Conservation (phyloP, 2,329 filamentous ascomycete genomes). For the Emergomyces pasteurianus region DNA sequence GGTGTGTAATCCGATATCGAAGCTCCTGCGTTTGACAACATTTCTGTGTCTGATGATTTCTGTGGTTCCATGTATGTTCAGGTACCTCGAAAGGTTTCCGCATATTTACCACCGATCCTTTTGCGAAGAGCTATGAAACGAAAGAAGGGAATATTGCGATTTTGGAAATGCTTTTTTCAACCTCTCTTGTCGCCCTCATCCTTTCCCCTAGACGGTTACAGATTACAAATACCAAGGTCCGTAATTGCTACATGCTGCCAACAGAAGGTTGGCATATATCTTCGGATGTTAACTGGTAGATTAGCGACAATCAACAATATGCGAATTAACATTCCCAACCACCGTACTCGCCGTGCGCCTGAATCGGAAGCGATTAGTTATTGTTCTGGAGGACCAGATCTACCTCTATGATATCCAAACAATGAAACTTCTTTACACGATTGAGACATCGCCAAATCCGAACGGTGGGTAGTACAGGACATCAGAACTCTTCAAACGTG, state of each 20-base stretch:
- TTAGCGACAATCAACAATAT: slow-evolving; percentile 71
- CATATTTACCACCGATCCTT: slow-evolving; percentile 93
- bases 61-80: slow-evolving; percentile 24
- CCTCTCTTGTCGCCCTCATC: slow-evolving; percentile 86
- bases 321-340: slow-evolving; percentile 97
- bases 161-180: slow-evolving; percentile 98
- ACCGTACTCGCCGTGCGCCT: slow-evolving; percentile 86
- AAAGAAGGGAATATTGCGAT: slow-evolving; percentile 92
- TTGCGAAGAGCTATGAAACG: slow-evolving; percentile 87
- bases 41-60: slow-evolving; percentile 1
- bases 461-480: slow-evolving; percentile 39
- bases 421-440: slow-evolving; percentile 88
- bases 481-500: not conserved
- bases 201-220: slow-evolving; percentile 83
- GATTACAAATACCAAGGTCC: slow-evolving; percentile 93
- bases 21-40: not conserved
- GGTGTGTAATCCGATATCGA: slow-evolving; percentile 43
- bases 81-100: slow-evolving; percentile 89
- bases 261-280: not conserved
- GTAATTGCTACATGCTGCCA: slow-evolving; percentile 13
- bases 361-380: slow-evolving; percentile 86
- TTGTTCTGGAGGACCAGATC: slow-evolving; percentile 89
- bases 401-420: slow-evolving; percentile 99
- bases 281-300: not conserved
- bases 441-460: slow-evolving; percentile 87